phyloP scores from a whole-genome alignment of 129 eudicot species.

The Helichrysum umbraculigerum region DNA sequence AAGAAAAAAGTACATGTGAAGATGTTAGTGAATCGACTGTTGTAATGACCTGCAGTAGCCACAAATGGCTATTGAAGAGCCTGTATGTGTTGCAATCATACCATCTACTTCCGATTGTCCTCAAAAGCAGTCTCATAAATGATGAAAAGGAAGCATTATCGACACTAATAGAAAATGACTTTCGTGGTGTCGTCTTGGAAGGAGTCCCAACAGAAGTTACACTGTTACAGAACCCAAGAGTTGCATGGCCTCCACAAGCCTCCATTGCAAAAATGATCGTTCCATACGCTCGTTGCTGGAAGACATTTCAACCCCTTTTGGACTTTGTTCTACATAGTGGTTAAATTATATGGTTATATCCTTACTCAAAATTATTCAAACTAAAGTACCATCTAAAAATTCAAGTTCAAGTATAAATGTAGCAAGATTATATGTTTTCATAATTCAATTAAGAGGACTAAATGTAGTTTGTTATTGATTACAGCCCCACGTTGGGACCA shows the following conservation, averaged over 20 bases:
- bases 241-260: conserved; percentile 15
- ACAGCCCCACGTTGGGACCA: background rate
- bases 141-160: background rate
- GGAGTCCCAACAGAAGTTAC: background rate
- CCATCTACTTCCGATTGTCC: conserved; percentile 1
- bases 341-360: background rate
- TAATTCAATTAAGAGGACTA: no score
- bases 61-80: background rate
- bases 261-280: conserved; percentile 9
- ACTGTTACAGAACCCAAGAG: conserved; percentile 11
- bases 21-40: background rate
- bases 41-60: background rate
- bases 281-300: conserved; percentile 54
- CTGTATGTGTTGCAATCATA: background rate
- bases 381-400: background rate
- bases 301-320: conserved; percentile 23
- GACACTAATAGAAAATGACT: conserved; percentile 12
- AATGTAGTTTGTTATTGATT: background rate
- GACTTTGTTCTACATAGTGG: no score
- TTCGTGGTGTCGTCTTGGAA: conserved; percentile 7
- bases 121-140: background rate
- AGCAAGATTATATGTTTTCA: no score
- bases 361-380: background rate
- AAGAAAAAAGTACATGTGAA: background rate
- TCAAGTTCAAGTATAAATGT: no score